Evolutionary conservation across 2,329 filamentous ascomycete genomes (phyloP), one percentile per base, ranked within the genome.

Genomic region (Stagonosporopsis tanaceti): DNA sequence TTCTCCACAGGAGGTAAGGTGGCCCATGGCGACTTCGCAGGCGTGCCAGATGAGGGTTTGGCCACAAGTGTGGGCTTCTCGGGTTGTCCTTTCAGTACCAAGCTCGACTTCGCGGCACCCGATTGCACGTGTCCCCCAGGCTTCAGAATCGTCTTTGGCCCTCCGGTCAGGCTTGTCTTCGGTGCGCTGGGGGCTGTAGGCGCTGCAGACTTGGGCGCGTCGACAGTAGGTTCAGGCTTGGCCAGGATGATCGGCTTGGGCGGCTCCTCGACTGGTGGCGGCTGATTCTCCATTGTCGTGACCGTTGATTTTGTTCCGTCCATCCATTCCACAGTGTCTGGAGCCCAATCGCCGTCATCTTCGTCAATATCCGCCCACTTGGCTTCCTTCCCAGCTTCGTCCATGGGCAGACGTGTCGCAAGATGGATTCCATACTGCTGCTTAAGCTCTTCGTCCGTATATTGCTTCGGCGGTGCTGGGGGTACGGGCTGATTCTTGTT

Each of bases 361-460:
- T 95, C 92, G 60, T 95, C 92, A 59, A 94, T 93, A 70, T 96
- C 92, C 24, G 91, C 92, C 92, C 92, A 96, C 73, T 93, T 94
- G 30, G 89, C 87, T 67, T 93, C 89, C 57, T 90, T 90, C 56
- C 86, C 86, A 24, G 66, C 70, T 71, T 93, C 90, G 64, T 94
- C 90, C 47, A 89, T 85, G 63, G 92, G 89, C 54, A 95, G 80
- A 66, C 92, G 88, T 67, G 85, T 92, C 54, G 91, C 90, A 78
- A 96, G 85, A 73, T 95, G 92, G 68, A 95, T 95, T 30, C 92
- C 91, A 76, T 91, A 93, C 73, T 92, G 91, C 74, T 92, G 90
- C 70, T 87, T 85, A 30, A 96, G 82, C 72, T 96, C 92, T 73
- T 96, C 92, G 67, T 96, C 92, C 4, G 92, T 94, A 57, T 93